Percentiles rank a stretch among this genome's conserved stretches.
These are phyloP conservation scores for Dimocarpus longan DNA, from an alignment of 345 rosid species.

Conservation along the genomic window DNA sequence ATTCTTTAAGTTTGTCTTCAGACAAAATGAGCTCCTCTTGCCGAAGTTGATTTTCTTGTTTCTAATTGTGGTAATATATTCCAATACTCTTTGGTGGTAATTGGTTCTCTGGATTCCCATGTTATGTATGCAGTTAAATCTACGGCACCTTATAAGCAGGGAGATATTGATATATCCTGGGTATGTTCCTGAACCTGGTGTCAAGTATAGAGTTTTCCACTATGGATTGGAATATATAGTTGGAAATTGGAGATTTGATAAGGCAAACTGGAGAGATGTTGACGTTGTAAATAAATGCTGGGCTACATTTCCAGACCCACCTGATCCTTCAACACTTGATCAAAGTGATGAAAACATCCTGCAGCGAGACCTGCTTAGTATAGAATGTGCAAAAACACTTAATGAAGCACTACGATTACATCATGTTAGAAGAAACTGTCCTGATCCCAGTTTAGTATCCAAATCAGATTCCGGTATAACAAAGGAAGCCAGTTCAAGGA, in stretches of 20 bases:
- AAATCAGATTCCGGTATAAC: constrained; percentile 20
- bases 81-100: background rate
- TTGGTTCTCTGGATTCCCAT: constrained; percentile 2
- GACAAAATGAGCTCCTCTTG: background rate
- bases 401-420: constrained; percentile 81
- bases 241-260: constrained; percentile 97
- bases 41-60: background rate
- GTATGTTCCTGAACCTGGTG: constrained; percentile 78
- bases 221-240: constrained; percentile 88
- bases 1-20: background rate
- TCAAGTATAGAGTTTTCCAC: constrained; percentile 84
- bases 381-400: constrained; percentile 82
- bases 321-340: constrained; percentile 59
- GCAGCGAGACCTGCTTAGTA: constrained; percentile 81
- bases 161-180: constrained; percentile 91
- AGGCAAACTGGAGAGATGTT: constrained; percentile 85
- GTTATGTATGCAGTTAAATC: constrained; percentile 64
- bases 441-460: constrained; percentile 42
- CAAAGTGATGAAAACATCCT: constrained; percentile 46
- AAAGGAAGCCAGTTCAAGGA: constrained; percentile 44
- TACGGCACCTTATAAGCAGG: constrained; percentile 69
- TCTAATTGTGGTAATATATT: background rate
- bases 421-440: constrained; percentile 76
- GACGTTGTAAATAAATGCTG: constrained; percentile 83
- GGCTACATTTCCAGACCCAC: constrained; percentile 93